phyloP scores from a whole-genome alignment of 495 filamentous ascomycete genomes.

The Annulohypoxylon stygium region DNA sequence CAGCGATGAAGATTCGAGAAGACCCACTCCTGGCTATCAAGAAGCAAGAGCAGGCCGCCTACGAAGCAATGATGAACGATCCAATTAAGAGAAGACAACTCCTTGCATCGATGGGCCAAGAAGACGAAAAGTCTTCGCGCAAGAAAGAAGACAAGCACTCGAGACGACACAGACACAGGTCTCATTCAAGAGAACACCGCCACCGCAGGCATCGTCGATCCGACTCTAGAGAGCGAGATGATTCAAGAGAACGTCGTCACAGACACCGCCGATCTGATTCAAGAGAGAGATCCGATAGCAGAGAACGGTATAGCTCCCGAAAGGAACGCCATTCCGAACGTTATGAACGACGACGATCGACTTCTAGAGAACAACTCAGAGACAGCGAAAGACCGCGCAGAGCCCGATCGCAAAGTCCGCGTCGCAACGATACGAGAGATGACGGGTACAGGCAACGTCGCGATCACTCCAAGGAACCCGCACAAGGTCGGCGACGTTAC shows the following conservation, averaged over 20 bases:
- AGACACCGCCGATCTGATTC: constrained; percentile 52
- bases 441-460: constrained; percentile 44
- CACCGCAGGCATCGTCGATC: constrained; percentile 62
- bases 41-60: constrained; percentile 89
- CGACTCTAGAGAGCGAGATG: constrained; percentile 54
- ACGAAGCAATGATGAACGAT: constrained; percentile 90
- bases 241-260: constrained; percentile 56
- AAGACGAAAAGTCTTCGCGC: constrained; percentile 59
- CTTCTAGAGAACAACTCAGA: constrained; percentile 42
- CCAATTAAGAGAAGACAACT: constrained; percentile 77
- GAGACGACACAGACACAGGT: constrained; percentile 60
- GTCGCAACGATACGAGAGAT: constrained; percentile 47
- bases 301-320: constrained; percentile 53
- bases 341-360: constrained; percentile 38
- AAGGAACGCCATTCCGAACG: constrained; percentile 38
- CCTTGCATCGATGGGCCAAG: constrained; percentile 69
- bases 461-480: constrained; percentile 47
- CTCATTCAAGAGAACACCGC: constrained; percentile 57
- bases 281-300: constrained; percentile 49
- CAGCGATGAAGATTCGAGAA: constrained; percentile 83
- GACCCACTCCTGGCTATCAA: constrained; percentile 94
- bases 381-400: constrained; percentile 44
- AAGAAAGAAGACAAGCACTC: constrained; percentile 64
- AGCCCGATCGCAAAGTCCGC: constrained; percentile 52
- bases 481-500: constrained; percentile 31